phyloP scores from a whole-genome alignment of 2,329 filamentous ascomycete genomes.

The Drechslerella coelobrocha region DNA sequence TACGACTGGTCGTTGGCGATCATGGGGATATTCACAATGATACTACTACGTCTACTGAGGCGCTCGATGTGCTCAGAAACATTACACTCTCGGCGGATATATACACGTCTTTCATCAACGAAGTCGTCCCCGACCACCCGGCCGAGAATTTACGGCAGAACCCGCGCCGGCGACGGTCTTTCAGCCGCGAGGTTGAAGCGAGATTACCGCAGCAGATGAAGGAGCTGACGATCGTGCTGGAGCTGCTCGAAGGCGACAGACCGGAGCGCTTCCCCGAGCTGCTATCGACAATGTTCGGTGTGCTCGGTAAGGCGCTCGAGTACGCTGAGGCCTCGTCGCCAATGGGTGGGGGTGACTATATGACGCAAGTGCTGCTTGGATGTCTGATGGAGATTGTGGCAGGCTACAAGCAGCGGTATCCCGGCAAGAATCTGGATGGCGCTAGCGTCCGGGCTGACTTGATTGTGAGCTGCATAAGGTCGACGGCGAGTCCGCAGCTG shows the following conservation, averaged over 20 bases:
- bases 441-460: conserved; percentile 85
- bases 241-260: conserved; percentile 81
- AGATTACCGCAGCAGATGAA: conserved; percentile 62
- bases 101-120: conserved; percentile 35
- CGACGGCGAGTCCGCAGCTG: conserved; percentile 87
- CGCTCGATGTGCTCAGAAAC: conserved; percentile 74
- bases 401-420: conserved; percentile 30
- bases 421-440: conserved; percentile 67
- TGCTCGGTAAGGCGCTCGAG: conserved; percentile 79
- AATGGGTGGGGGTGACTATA: conserved; percentile 75
- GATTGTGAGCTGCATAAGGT: conserved; percentile 91
- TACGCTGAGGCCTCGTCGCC: conserved; percentile 80
- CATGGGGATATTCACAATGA: conserved; percentile 23
- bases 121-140: conserved; percentile 34
- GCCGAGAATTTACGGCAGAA: conserved; percentile 39
- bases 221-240: conserved; percentile 83
- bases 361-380: conserved; percentile 69
- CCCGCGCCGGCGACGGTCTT: conserved; percentile 63
- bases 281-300: conserved; percentile 78
- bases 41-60: conserved; percentile 65
- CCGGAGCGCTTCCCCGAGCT: conserved; percentile 78
- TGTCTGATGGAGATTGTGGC: conserved; percentile 82
- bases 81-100: conserved; percentile 68
- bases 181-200: conserved; percentile 63
- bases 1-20: conserved; percentile 50